These are phyloP conservation scores for Tuber melanosporum DNA, from an alignment of 495 filamentous ascomycete genomes.

Conservation along the genomic window DNA sequence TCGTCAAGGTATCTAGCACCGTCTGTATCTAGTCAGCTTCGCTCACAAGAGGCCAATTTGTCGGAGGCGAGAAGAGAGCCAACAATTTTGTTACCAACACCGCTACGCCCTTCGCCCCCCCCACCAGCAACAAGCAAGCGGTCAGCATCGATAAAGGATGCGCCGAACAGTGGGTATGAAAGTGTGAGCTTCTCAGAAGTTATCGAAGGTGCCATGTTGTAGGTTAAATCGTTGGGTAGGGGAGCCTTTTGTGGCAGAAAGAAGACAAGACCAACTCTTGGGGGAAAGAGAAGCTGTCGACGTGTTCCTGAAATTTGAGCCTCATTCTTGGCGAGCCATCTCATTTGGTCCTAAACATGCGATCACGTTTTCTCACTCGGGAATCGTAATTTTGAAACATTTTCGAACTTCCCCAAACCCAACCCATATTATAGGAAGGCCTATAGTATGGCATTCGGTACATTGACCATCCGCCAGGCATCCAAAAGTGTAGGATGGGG, in stretches of 20 bases:
- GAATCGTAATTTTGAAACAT: not conserved
- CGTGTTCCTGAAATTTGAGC: slow-evolving; percentile 1
- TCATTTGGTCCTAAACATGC: not conserved
- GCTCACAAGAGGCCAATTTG: not conserved
- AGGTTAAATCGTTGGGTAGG: not conserved
- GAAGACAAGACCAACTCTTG: not conserved
- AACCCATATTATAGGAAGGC: too few relatives aligned
- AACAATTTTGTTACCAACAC: slow-evolving; percentile 86
- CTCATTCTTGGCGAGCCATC: not conserved
- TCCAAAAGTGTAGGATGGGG: too few relatives aligned
- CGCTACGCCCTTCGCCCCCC: slow-evolving; percentile 75
- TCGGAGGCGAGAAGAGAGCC: slow-evolving; percentile 38
- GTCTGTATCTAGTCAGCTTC: not conserved
- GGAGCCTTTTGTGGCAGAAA: not conserved
- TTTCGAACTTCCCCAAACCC: too few relatives aligned
- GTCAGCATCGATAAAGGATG: slow-evolving; percentile 72
- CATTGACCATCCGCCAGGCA: too few relatives aligned
- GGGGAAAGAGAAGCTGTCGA: not conserved
- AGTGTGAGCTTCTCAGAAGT: slow-evolving; percentile 62
- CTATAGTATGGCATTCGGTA: too few relatives aligned
- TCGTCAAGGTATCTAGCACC: not conserved
- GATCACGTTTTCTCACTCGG: not conserved
- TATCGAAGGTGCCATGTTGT: slow-evolving; percentile 50
- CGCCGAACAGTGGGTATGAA: slow-evolving; percentile 80
- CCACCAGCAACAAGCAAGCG: slow-evolving; percentile 82